Base-by-base conservation (phyloP, 208 protist genomes). In the Dictyostelium gargantuum region DNA sequence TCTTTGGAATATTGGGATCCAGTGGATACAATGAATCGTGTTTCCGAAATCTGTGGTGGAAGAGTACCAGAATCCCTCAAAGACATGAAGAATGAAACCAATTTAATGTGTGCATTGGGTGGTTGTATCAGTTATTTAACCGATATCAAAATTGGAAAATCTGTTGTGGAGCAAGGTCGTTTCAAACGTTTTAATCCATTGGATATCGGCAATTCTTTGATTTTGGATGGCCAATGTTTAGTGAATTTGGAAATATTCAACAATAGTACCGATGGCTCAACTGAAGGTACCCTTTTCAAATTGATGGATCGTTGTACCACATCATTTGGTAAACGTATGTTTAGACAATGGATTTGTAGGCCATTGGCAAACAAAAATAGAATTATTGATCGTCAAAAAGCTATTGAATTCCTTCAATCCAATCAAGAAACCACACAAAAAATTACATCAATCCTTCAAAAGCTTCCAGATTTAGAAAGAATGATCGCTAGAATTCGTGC, bases 191-290 rank as follows among this genome's bases (percentile, higher is more conserved):
- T 81, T 29, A 79, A 42, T 46, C 29, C 91, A 42, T 26, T 91
- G 19, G 70, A 63, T 42, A 23, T 58, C 13, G 44, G 46, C 11
- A 89, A 92, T 6, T 61, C 91, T 21, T 32, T 96, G 9, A 63
- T 94, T 29, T 44, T 96, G 11, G 95, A 96, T 68, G 91, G 91
- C 3, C 91, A 95, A 70, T 92, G 94, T n/a, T 44, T 96, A 1
- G 75, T 58, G 2, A 96, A 96, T 52, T 42, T 96, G 2, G 95
- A 96, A 40, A 93, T 96, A 17, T 94, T 96, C 29, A 58, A 92
- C 6, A 96, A 95, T 63, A 74, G 73, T 15, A 72, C 84, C 17
- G 93, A 95, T 91, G 85, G 84, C 2, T 52, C 66, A 8, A 54
- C 19, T 0, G 80, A 95, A 32, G 93, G 94, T 52, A 96, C 94